These are phyloP conservation scores for Labyrinthula sp. DNA, from an alignment of 352 stramenopile genomes.

Conservation along the genomic window DNA sequence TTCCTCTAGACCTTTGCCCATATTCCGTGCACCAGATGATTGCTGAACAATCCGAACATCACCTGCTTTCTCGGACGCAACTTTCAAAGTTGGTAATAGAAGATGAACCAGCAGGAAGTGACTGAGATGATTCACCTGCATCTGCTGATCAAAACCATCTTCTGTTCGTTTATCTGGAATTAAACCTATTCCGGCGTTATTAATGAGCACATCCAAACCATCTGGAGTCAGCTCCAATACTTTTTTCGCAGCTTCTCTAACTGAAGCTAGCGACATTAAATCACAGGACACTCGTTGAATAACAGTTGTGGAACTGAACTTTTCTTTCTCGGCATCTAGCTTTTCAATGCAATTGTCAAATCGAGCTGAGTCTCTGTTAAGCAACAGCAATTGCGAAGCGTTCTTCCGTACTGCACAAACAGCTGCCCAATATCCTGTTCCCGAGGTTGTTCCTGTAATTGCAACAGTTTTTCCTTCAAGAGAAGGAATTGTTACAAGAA, in stretches of 20 bases:
- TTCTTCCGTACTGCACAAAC: constrained; percentile 28
- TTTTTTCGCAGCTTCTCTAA: constrained; percentile 31
- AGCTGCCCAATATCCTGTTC: constrained; percentile 34
- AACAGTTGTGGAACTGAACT: background rate
- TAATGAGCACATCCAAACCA: constrained; percentile 1
- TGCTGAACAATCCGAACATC: constrained; percentile 41
- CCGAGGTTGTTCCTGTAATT: constrained; percentile 38
- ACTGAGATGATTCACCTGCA: constrained; percentile 41
- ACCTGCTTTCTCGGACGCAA: constrained; percentile 29
- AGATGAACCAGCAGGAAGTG: constrained; percentile 40
- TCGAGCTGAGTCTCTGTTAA: constrained; percentile 37
- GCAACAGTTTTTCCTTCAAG: constrained; percentile 37
- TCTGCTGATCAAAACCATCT: constrained; percentile 42
- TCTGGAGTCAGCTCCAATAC: constrained; percentile 16
- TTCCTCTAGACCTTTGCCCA: background rate
- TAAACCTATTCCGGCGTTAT: constrained; percentile 38
- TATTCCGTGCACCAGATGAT: constrained; percentile 28
- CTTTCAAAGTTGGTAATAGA: constrained; percentile 34
- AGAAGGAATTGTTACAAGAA: constrained; percentile 31
- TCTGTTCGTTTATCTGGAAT: constrained; percentile 32
- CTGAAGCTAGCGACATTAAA: constrained; percentile 36
- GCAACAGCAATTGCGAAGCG: constrained; percentile 32
- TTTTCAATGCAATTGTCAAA: constrained; percentile 18
- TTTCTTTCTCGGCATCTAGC: no score
- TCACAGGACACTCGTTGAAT: constrained; percentile 38